These are phyloP conservation scores for Stemphylium vesicarium DNA, from an alignment of 2,329 filamentous ascomycete species.

Conservation along the genomic window DNA sequence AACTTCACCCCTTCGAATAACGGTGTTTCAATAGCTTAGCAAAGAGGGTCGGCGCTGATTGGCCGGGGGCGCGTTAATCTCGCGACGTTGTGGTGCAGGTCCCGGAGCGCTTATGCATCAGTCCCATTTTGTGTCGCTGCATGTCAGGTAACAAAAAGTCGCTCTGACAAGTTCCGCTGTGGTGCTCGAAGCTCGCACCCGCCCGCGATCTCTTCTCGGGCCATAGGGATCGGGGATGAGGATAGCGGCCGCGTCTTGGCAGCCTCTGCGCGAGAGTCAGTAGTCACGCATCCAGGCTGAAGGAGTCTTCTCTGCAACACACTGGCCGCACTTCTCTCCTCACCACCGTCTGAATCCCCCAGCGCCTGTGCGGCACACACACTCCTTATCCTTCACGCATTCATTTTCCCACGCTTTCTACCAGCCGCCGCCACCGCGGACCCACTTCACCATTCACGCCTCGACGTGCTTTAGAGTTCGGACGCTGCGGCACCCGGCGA, in stretches of 20 bases:
- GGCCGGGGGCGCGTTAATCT: constrained; percentile 16
- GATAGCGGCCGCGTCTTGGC: constrained; percentile 20
- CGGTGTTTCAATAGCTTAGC: not conserved
- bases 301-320: constrained; percentile 23
- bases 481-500: constrained; percentile 7
- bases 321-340: constrained; percentile 21
- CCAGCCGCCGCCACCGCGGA: not conserved
- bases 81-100: constrained; percentile 6
- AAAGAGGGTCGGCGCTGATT: constrained; percentile 4
- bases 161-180: constrained; percentile 13
- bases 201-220: constrained; percentile 16
- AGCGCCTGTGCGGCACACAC: constrained; percentile 12
- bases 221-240: constrained; percentile 22
- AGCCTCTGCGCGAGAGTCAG: constrained; percentile 11
- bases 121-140: constrained; percentile 16
- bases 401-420: constrained; percentile 12
- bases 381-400: constrained; percentile 16
- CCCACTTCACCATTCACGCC: constrained; percentile 5
- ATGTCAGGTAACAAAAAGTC: constrained; percentile 14
- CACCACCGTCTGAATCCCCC: constrained; percentile 24
- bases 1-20: not conserved
- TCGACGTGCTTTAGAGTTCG: constrained; percentile 3
- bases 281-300: constrained; percentile 12
- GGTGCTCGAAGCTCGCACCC: constrained; percentile 18
- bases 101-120: constrained; percentile 20